Percentiles rank a stretch among this genome's conserved stretches.
These are phyloP conservation scores for Dipteronia sinensis DNA, from an alignment of 345 rosid genomes.

Conservation along the genomic window DNA sequence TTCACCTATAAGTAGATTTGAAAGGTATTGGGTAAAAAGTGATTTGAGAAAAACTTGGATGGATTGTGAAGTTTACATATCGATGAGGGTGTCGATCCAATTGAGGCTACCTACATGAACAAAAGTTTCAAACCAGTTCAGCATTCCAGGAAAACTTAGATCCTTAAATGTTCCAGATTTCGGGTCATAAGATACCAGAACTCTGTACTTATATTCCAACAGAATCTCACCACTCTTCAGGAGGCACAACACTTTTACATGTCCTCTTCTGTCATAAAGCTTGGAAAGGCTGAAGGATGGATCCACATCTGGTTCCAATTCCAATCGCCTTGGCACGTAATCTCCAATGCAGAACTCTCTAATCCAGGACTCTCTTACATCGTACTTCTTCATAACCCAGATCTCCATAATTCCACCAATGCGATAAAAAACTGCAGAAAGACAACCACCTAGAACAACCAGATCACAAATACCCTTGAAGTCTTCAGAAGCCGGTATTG, in stretches of 20 bases:
- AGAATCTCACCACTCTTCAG: conserved; percentile 31
- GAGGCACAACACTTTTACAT: conserved; percentile 11
- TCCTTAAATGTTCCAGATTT: conserved; percentile 21
- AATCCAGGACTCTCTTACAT: conserved; percentile 32
- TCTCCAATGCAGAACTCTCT: conserved; percentile 25
- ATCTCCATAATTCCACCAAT: neutral
- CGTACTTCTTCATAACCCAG: conserved; percentile 35
- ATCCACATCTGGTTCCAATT: conserved; percentile 2
- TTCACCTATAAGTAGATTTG: too few relatives aligned
- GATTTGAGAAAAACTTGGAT: neutral
- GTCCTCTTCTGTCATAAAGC: neutral
- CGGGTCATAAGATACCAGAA: conserved; percentile 28
- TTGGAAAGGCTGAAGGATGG: neutral
- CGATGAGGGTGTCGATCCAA: conserved; percentile 6
- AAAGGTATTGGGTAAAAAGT: neutral
- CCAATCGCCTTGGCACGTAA: conserved; percentile 9
- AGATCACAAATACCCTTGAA: neutral
- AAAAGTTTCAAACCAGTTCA: conserved; percentile 25
- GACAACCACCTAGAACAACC: conserved; percentile 25
- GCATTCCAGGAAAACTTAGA: conserved; percentile 26
- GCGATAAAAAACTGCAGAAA: conserved; percentile 21
- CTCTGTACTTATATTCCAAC: conserved; percentile 23
- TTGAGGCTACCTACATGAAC: conserved; percentile 27
- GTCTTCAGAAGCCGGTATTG: neutral
- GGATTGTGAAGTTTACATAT: neutral